These are phyloP conservation scores for Hymenoscyphus scutula DNA, from an alignment of 2,329 filamentous ascomycete species.

Conservation along the genomic window DNA sequence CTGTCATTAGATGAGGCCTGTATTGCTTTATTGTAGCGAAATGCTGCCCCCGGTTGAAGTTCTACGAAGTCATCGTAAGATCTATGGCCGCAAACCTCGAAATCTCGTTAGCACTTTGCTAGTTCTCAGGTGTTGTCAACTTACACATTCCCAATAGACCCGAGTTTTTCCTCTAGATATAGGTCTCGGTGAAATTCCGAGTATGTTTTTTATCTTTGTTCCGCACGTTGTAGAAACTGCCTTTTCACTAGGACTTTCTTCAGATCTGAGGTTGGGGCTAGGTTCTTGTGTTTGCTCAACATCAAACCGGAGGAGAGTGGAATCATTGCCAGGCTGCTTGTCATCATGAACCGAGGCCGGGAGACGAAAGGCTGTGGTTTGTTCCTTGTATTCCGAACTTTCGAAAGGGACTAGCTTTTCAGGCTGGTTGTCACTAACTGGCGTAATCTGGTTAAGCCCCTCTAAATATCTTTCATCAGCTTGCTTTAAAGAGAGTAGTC, in stretches of 20 bases:
- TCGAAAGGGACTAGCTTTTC: too few relatives aligned
- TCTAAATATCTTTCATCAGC: too few relatives aligned
- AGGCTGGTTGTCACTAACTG: neutral
- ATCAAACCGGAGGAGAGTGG: too few relatives aligned
- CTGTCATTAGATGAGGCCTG: too few relatives aligned
- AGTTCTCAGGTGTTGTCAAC: too few relatives aligned
- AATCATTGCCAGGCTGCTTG: neutral
- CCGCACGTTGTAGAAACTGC: neutral
- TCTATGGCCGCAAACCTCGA: neutral
- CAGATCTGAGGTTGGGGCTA: neutral
- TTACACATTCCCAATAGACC: neutral
- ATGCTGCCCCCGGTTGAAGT: neutral
- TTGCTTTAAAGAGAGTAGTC: too few relatives aligned
- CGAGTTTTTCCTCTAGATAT: neutral
- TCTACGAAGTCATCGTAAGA: neutral
- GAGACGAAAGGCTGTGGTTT: too few relatives aligned
- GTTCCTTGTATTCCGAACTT: too few relatives aligned
- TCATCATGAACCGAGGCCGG: too few relatives aligned
- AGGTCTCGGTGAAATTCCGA: neutral
- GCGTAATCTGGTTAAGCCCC: constrained; percentile 1
- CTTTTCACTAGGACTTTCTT: neutral
- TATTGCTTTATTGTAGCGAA: neutral
- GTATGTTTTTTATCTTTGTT: neutral
- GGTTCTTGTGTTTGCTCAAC: too few relatives aligned
- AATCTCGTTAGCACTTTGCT: neutral